Percentiles rank a stretch among this genome's conserved stretches.
These are phyloP conservation scores for Zygotorulaspora chibaensis DNA, from an alignment of 805 yeast species.

Conservation along the genomic window DNA sequence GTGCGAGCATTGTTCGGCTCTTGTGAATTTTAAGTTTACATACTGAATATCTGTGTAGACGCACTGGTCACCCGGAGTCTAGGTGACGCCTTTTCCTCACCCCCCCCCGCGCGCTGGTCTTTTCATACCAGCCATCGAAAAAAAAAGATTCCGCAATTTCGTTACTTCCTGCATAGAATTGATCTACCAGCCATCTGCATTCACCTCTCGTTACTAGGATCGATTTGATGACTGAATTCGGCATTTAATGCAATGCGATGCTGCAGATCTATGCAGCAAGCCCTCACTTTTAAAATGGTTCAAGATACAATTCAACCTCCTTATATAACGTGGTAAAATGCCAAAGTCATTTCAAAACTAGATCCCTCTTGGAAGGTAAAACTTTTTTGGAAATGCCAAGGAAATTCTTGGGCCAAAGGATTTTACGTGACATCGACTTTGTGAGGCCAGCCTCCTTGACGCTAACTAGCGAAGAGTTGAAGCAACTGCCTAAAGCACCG, in stretches of 20 bases:
- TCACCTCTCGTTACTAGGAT: not conserved
- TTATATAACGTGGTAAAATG: not conserved
- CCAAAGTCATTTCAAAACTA: not conserved
- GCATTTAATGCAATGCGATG: not conserved
- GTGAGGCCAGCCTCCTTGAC: constrained; percentile 32
- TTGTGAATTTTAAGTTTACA: too few species aligned
- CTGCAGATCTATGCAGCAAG: not conserved
- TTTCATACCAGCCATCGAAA: too few species aligned
- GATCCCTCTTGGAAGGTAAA: too few species aligned
- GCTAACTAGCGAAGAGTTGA: constrained; percentile 28
- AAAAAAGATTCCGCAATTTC: too few species aligned
- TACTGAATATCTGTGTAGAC: too few species aligned
- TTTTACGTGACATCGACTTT: constrained; percentile 26
- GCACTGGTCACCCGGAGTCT: too few species aligned
- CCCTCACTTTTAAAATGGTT: not conserved
- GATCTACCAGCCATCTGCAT: not conserved
- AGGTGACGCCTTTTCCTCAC: too few species aligned
- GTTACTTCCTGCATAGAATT: too few species aligned
- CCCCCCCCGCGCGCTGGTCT: too few species aligned
- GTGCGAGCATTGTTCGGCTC: too few species aligned
- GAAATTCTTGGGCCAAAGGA: constrained; percentile 30
- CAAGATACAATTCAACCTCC: too few species aligned
- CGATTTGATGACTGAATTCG: not conserved
- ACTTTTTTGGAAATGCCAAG: constrained; percentile 22
- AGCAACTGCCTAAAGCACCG: constrained; percentile 22